A percentile compares a stretch with the other conserved stretches of the same genome.
phyloP scores from a whole-genome alignment of 805 yeast genomes.

The Lipomyces sp. region DNA sequence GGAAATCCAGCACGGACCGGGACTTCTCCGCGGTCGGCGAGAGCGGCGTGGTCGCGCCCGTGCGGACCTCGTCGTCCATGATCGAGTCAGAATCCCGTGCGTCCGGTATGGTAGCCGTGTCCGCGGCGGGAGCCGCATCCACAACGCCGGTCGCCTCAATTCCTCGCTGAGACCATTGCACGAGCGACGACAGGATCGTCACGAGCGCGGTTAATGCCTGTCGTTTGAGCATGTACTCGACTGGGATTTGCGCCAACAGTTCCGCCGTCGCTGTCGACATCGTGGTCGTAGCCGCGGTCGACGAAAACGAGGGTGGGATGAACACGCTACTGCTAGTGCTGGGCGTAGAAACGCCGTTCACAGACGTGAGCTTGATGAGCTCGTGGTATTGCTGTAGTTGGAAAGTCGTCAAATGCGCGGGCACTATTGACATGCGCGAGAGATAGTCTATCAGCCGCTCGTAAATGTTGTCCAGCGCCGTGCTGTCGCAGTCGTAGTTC shows the following conservation, averaged over 20 bases:
- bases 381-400: conserved; percentile 61
- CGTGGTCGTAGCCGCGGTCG: conserved; percentile 37
- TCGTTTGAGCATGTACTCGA: conserved; percentile 81
- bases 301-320: conserved; percentile 65
- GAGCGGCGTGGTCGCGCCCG: conserved; percentile 2
- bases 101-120: neutral
- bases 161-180: conserved; percentile 82
- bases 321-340: conserved; percentile 29
- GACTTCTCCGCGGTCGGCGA: conserved; percentile 8
- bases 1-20: neutral
- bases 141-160: conserved; percentile 11
- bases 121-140: neutral
- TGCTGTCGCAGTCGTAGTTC: conserved; percentile 89
- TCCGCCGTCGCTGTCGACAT: conserved; percentile 15
- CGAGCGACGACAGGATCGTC: conserved; percentile 72
- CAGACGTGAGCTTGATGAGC: conserved; percentile 8
- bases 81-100: conserved; percentile 16
- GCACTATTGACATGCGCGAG: conserved; percentile 63
- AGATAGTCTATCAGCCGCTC: conserved; percentile 78
- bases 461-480: conserved; percentile 73
- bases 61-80: conserved; percentile 6
- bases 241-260: conserved; percentile 43
- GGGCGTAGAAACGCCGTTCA: conserved; percentile 7
- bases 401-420: conserved; percentile 66
- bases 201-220: conserved; percentile 76